Conservation (phyloP, 164 flowering plant genomes). For the Buxus sempervirens region DNA sequence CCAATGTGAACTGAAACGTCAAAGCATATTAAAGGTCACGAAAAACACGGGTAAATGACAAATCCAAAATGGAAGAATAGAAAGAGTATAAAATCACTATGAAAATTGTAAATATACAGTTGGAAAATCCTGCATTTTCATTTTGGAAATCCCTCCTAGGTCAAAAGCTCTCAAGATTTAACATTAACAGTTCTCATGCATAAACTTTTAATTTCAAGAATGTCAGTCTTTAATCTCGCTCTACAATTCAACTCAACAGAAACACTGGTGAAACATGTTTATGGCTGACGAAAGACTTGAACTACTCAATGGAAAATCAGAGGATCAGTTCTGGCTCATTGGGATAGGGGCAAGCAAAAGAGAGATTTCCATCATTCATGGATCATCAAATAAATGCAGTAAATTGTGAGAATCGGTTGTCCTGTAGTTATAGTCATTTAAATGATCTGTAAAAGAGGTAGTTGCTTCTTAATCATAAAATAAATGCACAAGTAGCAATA, state of each 20-base stretch:
- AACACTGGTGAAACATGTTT: not conserved
- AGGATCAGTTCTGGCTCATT: not conserved
- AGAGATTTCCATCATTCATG: not conserved
- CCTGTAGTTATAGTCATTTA: not conserved
- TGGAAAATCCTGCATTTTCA: not conserved
- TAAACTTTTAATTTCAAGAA: too few relatives aligned
- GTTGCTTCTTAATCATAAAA: too few relatives aligned
- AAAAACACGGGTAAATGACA: not conserved
- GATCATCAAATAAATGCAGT: not conserved
- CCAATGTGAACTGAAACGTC: constrained; percentile 58
- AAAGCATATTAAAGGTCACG: constrained; percentile 1
- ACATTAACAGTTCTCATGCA: not conserved
- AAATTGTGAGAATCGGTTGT: not conserved
- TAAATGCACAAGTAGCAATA: too few relatives aligned
- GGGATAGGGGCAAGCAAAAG: not conserved
- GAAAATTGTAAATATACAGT: too few relatives aligned
- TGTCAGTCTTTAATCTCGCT: not conserved
- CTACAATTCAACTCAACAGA: not conserved
- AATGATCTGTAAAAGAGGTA: too few relatives aligned
- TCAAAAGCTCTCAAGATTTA: not conserved
- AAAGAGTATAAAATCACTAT: not conserved
- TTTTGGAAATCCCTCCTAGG: not conserved
- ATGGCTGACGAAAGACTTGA: too few relatives aligned
- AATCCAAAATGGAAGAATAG: not conserved
- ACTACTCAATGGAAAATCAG: too few relatives aligned